These are phyloP conservation scores for Rhizopus stolonifer DNA, from an alignment of 371 early-diverging fungal genomes.

Conservation along the genomic window DNA sequence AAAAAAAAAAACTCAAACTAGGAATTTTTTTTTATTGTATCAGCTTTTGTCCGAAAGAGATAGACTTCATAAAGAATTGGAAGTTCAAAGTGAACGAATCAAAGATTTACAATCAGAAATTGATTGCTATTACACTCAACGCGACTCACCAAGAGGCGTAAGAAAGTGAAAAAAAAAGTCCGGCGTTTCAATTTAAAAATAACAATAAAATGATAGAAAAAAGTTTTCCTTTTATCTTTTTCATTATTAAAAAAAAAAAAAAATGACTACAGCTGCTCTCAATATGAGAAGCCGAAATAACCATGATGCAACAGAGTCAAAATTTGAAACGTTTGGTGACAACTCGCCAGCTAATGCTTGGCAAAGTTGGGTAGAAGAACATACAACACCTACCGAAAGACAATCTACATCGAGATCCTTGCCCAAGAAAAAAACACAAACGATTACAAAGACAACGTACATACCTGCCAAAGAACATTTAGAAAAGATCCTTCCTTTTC, in stretches of 20 bases:
- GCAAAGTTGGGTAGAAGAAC: not conserved
- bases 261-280: too few relatives aligned
- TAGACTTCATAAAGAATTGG: constrained; percentile 94
- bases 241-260: too few relatives aligned
- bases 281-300: too few relatives aligned
- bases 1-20: too few relatives aligned
- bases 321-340: not conserved
- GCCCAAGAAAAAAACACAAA: too few relatives aligned
- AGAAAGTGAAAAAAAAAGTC: constrained; percentile 37
- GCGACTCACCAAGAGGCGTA: constrained; percentile 34
- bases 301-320: too few relatives aligned
- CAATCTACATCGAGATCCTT: too few relatives aligned
- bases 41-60: constrained; percentile 93
- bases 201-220: too few relatives aligned
- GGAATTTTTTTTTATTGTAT: not conserved
- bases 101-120: constrained; percentile 87
- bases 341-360: not conserved
- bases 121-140: constrained; percentile 49
- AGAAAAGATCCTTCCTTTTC: not conserved
- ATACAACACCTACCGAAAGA: not conserved
- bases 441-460: not conserved
- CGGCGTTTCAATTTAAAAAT: not conserved
- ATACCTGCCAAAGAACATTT: not conserved
- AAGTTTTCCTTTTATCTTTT: too few relatives aligned
- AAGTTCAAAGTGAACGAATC: constrained; percentile 85